Percentiles rank a stretch among this genome's conserved stretches.
phyloP scores from a whole-genome alignment of 495 filamentous ascomycete species.

The Neohortaea acidophila region DNA sequence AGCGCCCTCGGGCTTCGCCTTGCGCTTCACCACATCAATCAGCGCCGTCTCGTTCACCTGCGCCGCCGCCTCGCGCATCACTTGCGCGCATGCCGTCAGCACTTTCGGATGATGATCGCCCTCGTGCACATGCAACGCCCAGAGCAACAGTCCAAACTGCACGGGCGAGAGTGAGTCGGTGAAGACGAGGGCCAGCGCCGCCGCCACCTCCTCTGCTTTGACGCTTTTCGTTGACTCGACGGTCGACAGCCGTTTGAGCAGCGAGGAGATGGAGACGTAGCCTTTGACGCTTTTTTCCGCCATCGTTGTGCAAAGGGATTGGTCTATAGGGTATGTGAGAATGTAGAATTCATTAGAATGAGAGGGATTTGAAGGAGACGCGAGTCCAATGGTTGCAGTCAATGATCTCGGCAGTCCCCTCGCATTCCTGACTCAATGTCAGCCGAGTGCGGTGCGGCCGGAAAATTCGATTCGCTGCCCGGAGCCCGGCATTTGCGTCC shows the following conservation, averaged over 20 bases:
- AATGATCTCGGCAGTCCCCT: neutral
- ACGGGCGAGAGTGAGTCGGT: conserved; percentile 66
- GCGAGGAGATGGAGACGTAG: conserved; percentile 58
- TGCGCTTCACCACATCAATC: conserved; percentile 38
- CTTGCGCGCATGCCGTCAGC: conserved; percentile 55
- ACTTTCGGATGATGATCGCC: conserved; percentile 64
- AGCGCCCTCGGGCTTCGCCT: conserved; percentile 39
- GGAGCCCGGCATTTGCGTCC: too few species aligned
- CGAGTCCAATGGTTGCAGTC: neutral
- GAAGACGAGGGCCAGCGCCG: conserved; percentile 78
- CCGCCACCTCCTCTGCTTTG: conserved; percentile 65
- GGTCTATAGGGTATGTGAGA: too few species aligned
- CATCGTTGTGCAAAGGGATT: too few species aligned
- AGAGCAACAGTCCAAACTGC: conserved; percentile 71
- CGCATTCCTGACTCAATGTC: too few species aligned
- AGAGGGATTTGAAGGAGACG: neutral
- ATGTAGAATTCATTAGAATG: too few species aligned
- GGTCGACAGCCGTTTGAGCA: conserved; percentile 58
- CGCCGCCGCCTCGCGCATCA: conserved; percentile 54
- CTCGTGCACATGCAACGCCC: conserved; percentile 73
- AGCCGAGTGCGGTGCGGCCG: too few species aligned
- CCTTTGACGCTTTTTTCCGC: neutral
- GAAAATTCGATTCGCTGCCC: too few species aligned
- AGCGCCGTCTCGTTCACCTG: conserved; percentile 47
- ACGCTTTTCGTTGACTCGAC: conserved; percentile 53